phyloP scores from a whole-genome alignment of 768 basidiomycete genomes.

The Leucocoprinus leucothites region DNA sequence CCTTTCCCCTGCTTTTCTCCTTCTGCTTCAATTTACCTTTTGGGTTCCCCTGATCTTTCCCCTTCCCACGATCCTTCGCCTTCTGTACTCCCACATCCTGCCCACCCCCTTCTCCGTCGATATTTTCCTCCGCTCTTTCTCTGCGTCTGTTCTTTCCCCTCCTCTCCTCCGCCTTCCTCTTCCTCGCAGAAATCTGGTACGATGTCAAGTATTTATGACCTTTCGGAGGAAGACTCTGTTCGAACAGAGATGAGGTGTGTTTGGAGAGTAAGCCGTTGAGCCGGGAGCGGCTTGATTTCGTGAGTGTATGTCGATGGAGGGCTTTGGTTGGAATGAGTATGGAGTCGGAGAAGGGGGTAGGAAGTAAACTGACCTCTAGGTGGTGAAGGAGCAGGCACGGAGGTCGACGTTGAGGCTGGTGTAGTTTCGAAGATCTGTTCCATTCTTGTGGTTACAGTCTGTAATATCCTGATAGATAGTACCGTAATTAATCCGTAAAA shows the following conservation, averaged over 20 bases:
- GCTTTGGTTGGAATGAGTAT: background rate
- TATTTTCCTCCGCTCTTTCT: background rate
- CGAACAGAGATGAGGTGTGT: background rate
- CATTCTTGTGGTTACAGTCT: slow-evolving; percentile 5
- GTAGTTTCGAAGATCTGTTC: slow-evolving; percentile 1
- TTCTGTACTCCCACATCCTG: background rate
- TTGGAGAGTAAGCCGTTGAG: slow-evolving; percentile 4
- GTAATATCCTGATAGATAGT: background rate
- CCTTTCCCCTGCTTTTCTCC: no score
- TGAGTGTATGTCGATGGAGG: background rate
- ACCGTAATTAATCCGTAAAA: background rate
- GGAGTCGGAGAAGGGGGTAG: background rate
- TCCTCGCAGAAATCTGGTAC: background rate
- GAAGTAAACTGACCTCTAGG: background rate
- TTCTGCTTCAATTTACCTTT: no score
- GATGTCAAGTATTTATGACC: background rate
- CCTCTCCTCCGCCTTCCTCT: background rate
- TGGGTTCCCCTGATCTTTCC: background rate
- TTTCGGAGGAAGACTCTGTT: slow-evolving; percentile 2
- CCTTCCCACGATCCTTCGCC: background rate
- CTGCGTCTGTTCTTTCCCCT: background rate
- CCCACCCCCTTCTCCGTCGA: background rate
- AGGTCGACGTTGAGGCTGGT: slow-evolving; percentile 3
- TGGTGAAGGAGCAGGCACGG: background rate
- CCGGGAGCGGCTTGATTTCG: background rate